Evolutionary conservation across 768 basidiomycete genomes (phyloP).

Genomic region (Pisolithus orientalis): DNA sequence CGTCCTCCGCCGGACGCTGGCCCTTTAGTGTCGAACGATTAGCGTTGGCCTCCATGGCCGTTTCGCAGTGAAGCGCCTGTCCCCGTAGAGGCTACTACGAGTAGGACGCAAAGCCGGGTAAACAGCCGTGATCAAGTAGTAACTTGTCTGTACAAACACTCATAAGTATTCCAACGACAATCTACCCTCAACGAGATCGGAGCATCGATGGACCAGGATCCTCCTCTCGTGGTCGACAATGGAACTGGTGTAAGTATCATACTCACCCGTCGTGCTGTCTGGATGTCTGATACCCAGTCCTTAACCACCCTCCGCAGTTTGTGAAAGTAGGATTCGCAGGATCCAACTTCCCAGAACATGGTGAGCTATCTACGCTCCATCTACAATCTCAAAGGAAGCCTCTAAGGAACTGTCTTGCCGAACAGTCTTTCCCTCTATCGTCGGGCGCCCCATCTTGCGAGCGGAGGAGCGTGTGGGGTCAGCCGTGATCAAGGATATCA

Average conservation of each 20-base stretch:
- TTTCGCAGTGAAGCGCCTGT: neutral
- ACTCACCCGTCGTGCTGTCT: constrained; percentile 2
- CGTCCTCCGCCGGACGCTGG: constrained; percentile 14
- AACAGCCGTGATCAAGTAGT: constrained; percentile 8
- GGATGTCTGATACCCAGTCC: neutral
- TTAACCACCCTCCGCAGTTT: constrained; percentile 45
- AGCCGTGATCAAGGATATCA: constrained; percentile 90
- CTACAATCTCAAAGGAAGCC: neutral
- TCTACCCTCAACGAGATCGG: neutral
- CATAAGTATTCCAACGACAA: neutral
- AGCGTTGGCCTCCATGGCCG: neutral
- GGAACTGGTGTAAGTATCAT: constrained; percentile 70
- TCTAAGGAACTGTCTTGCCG: neutral
- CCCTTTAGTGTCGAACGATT: neutral
- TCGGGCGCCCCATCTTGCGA: constrained; percentile 94
- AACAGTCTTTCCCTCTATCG: constrained; percentile 90
- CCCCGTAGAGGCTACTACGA: neutral
- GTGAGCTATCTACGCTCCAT: constrained; percentile 33
- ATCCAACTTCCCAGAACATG: constrained; percentile 93
- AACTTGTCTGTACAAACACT: neutral
- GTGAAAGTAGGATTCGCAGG: constrained; percentile 90
- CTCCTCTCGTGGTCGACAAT: constrained; percentile 78
- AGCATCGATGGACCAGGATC: constrained; percentile 23
- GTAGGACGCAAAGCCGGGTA: constrained; percentile 13
- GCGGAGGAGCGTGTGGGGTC: constrained; percentile 92